phyloP scores from a whole-genome alignment of 2,329 filamentous ascomycete genomes.

The Chrysoporthe deuterocubensis region DNA sequence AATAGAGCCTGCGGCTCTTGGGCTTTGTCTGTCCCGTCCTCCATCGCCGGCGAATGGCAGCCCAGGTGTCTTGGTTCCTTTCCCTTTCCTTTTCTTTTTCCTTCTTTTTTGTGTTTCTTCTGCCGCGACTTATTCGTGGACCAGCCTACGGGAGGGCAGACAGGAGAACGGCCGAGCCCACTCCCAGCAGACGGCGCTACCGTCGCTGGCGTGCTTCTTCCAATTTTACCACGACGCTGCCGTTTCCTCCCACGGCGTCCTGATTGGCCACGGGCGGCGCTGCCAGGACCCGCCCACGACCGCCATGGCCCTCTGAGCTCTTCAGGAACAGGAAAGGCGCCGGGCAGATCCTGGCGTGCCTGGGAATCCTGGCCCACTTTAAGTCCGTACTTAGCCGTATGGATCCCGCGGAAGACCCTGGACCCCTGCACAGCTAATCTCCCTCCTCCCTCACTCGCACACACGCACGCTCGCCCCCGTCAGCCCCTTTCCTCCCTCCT shows the following conservation, averaged over 20 bases:
- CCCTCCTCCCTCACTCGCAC: neutral
- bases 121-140: too few relatives aligned
- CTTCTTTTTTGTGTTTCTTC: too few relatives aligned
- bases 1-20: neutral
- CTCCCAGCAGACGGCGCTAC: neutral
- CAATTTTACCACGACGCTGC: neutral
- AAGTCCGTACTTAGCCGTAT: neutral
- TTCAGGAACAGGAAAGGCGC: slow-evolving; percentile 21
- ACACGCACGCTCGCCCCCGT: neutral
- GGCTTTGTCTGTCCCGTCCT: neutral
- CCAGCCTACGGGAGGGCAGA: too few relatives aligned
- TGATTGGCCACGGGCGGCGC: neutral
- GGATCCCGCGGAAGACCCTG: neutral
- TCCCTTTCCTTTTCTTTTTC: too few relatives aligned
- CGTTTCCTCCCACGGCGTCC: neutral
- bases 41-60: neutral
- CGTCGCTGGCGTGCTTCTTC: neutral
- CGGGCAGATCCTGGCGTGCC: neutral
- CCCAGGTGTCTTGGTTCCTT: too few relatives aligned
- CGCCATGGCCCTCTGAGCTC: neutral
- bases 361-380: too few relatives aligned
- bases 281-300: neutral
- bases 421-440: slow-evolving; percentile 7
- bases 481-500: slow-evolving; percentile 2
- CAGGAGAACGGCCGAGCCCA: too few relatives aligned